phyloP scores from a whole-genome alignment of 345 rosid species.

The Crucihimalaya himalaica region DNA sequence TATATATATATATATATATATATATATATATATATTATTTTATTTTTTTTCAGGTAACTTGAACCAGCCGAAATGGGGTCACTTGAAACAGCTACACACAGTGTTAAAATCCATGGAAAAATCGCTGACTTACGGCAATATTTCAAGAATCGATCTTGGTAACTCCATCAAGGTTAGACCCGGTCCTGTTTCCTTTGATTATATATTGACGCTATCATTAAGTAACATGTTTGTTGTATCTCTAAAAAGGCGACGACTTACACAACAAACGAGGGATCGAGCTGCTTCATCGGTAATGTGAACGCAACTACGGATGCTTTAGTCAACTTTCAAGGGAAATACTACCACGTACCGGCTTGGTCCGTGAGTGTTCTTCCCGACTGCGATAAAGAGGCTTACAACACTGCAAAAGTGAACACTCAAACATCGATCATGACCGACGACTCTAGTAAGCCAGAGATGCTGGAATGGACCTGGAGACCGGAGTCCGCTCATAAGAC shows the following conservation, averaged over 20 bases:
- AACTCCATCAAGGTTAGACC: constrained; percentile 45
- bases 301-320: constrained; percentile 47
- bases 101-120: constrained; percentile 57
- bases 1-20: no score
- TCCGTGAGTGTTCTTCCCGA: constrained; percentile 73
- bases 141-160: constrained; percentile 42
- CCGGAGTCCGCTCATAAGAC: constrained; percentile 46
- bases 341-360: constrained; percentile 61
- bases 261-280: constrained; percentile 40
- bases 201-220: background rate
- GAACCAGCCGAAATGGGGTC: constrained; percentile 85
- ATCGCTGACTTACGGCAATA: constrained; percentile 55
- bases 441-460: constrained; percentile 37
- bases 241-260: constrained; percentile 51
- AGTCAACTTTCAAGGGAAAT: constrained; percentile 50
- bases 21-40: no score
- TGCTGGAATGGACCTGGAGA: constrained; percentile 62
- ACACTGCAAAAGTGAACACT: constrained; percentile 68
- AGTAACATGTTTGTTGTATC: background rate
- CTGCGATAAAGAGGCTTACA: constrained; percentile 55
- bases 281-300: constrained; percentile 61
- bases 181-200: background rate
- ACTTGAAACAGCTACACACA: constrained; percentile 66
- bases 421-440: constrained; percentile 56
- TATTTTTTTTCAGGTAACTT: constrained; percentile 53